Conservation (phyloP, 2,329 filamentous ascomycete genomes). For the Apiospora sp. region DNA sequence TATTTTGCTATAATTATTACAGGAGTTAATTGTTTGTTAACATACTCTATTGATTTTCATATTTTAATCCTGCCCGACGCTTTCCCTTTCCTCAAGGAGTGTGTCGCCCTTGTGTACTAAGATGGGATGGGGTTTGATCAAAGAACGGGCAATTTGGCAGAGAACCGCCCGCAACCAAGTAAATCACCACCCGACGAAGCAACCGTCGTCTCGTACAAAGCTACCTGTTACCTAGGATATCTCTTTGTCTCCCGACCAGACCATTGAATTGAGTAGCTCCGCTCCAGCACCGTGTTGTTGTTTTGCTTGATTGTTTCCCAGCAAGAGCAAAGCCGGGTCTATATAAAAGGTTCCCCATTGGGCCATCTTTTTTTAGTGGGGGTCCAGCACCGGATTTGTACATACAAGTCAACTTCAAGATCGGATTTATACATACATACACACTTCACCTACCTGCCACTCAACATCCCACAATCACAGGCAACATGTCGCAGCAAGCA, state of each 20-base stretch:
- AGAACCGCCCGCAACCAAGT: not conserved
- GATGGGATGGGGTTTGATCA: not conserved
- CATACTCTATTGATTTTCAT: too few species aligned
- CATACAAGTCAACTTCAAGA: not conserved
- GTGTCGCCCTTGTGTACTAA: not conserved
- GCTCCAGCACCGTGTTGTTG: not conserved
- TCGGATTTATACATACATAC: not conserved
- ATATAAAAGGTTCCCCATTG: not conserved
- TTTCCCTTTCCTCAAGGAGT: not conserved
- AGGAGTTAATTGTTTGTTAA: too few species aligned
- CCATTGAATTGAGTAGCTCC: not conserved
- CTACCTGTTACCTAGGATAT: not conserved
- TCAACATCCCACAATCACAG: not conserved
- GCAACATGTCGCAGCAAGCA: conserved; percentile 34
- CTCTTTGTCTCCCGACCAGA: not conserved
- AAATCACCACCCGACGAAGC: not conserved
- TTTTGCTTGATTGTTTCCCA: not conserved
- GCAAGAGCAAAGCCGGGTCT: not conserved
- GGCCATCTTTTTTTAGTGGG: conserved; percentile 1
- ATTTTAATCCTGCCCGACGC: too few species aligned
- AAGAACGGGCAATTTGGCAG: not conserved
- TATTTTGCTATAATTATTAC: too few species aligned
- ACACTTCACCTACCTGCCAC: not conserved
- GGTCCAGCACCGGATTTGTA: conserved; percentile 9
- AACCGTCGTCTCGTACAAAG: not conserved